Conservation (phyloP, 2,329 filamentous ascomycete species). For the Colletotrichum agaves region DNA sequence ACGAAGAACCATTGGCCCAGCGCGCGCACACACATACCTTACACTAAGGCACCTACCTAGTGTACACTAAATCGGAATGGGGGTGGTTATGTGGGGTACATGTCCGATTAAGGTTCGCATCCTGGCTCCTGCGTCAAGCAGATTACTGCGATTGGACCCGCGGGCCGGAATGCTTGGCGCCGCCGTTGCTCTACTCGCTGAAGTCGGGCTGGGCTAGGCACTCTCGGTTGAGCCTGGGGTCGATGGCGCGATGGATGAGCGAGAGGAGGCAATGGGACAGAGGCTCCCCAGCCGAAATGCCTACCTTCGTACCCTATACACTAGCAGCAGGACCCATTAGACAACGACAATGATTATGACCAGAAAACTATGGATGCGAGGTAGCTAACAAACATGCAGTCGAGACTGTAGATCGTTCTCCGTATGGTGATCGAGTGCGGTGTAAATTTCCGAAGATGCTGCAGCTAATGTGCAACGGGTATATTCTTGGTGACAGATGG, state of each 20-base stretch:
- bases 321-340: background rate
- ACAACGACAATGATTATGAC: background rate
- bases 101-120: conserved; percentile 37
- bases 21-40: background rate
- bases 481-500: background rate
- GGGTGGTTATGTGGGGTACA: conserved; percentile 32
- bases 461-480: background rate
- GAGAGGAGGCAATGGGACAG: conserved; percentile 25
- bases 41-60: too few relatives aligned
- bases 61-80: background rate
- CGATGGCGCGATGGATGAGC: conserved; percentile 23
- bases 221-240: conserved; percentile 5
- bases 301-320: background rate
- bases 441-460: background rate
- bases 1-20: conserved; percentile 1
- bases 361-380: background rate
- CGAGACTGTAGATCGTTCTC: too few relatives aligned
- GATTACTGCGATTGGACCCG: conserved; percentile 34
- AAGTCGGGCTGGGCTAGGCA: conserved; percentile 23
- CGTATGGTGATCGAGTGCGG: too few relatives aligned
- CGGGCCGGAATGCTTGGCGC: conserved; percentile 32
- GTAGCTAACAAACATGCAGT: too few relatives aligned
- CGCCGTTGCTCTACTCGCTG: conserved; percentile 21
- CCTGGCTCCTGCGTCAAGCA: conserved; percentile 38
- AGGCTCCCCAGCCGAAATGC: background rate